Evolutionary conservation across 768 basidiomycete species (phyloP).

Genomic region (Pleurotus tuoliensis): DNA sequence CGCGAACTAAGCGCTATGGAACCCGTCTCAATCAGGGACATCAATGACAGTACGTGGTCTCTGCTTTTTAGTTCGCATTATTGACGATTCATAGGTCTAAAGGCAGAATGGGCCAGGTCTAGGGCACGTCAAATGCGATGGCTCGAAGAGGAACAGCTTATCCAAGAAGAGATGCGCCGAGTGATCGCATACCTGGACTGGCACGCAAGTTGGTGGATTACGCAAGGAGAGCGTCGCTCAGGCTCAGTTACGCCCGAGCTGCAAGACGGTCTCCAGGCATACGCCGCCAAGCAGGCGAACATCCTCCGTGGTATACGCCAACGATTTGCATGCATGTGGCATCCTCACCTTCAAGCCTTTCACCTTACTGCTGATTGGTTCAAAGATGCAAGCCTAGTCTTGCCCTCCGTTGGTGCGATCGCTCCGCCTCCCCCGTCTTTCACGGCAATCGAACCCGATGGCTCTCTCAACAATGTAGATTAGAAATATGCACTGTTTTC

Average conservation of each 20-base stretch:
- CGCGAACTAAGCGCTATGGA: neutral
- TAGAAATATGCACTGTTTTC: too few species aligned
- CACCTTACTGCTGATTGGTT: neutral
- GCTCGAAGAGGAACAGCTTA: constrained; percentile 3
- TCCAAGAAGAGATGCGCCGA: constrained; percentile 8
- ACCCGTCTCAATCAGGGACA: neutral
- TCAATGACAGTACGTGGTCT: neutral
- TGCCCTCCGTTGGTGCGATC: too few species aligned
- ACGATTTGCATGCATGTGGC: neutral
- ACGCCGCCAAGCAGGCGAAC: constrained; percentile 6
- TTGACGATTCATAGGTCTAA: too few species aligned
- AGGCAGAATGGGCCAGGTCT: too few species aligned
- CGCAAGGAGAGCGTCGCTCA: neutral
- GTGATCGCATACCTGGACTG: constrained; percentile 4
- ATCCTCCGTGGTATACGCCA: neutral
- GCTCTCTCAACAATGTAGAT: too few species aligned
- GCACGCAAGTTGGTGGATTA: constrained; percentile 7
- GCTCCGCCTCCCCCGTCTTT: too few species aligned
- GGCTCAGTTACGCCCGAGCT: neutral
- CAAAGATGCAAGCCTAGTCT: neutral
- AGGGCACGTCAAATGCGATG: neutral
- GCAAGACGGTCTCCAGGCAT: constrained; percentile 5
- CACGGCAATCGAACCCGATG: too few species aligned
- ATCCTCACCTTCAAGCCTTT: neutral
- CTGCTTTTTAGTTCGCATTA: neutral